These are phyloP conservation scores for Epithele typhae DNA, from an alignment of 768 basidiomycete genomes.

Conservation along the genomic window DNA sequence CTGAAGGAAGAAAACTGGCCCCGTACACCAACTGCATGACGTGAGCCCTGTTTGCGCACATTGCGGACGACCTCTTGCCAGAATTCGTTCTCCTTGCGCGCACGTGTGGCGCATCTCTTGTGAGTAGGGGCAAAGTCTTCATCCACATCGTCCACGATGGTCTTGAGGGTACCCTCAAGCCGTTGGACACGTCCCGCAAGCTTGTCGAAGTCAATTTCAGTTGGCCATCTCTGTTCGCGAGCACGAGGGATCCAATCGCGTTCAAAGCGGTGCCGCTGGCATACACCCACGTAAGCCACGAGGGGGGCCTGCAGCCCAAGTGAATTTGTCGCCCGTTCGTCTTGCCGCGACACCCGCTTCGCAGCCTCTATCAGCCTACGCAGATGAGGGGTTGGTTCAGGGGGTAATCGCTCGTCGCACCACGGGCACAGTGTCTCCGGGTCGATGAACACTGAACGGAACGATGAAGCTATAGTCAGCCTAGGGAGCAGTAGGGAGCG, in stretches of 20 bases:
- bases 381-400: conserved; percentile 55
- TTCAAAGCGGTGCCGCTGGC: conserved; percentile 79
- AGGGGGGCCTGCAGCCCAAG: conserved; percentile 52
- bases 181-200: conserved; percentile 50
- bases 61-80: conserved; percentile 66
- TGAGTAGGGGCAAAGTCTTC: conserved; percentile 22
- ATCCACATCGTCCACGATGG: conserved; percentile 46
- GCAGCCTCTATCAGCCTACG: conserved; percentile 48
- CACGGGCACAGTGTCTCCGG: conserved; percentile 74
- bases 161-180: conserved; percentile 44
- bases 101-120: no score
- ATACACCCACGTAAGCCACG: conserved; percentile 58
- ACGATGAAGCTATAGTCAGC: no score
- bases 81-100: conserved; percentile 49
- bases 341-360: conserved; percentile 48
- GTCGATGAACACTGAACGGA: conserved; percentile 59
- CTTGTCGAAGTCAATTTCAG: conserved; percentile 56
- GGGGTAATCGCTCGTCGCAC: conserved; percentile 69
- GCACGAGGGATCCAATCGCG: conserved; percentile 69
- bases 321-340: conserved; percentile 66
- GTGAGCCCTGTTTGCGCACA: conserved; percentile 60
- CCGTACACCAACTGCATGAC: conserved; percentile 59
- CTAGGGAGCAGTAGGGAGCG: not conserved
- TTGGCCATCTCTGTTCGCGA: conserved; percentile 70
- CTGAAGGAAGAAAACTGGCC: conserved; percentile 79